Evolutionary conservation across 176 grass and related monocot genomes (phyloP), one percentile per base, ranked within the genome.

Genomic region (Avena atlantica): DNA sequence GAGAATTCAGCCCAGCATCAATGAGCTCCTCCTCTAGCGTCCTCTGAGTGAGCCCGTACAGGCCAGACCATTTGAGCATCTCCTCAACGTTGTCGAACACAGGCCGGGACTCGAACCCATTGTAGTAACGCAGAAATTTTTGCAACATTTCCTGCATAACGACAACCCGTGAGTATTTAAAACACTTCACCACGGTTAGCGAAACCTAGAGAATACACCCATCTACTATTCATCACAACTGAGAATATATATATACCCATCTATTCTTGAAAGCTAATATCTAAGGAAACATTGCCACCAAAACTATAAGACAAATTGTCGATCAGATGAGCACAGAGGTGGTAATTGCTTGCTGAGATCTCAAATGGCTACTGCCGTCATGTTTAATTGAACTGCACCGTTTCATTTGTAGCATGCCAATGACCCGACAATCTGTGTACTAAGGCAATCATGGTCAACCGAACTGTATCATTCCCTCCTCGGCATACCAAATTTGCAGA

Each of bases 11-110:
- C 21, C 93, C 89, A 5, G 93, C 89, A 78, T 90, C 64, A 36
- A 67, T 36, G 64, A 67, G 64, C 64, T 67, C 64, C 64, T 67
- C 27, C 86, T 93, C 85, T 60, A 98, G 89, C 14, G 93, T 98
- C 76, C 91, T 89, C 13, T 65, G 89, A 14, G 95, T 93, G 83
- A 95, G 87, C 10, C 27, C 83, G 64, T 93, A 93, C 15, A 98
- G 88, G 7, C 81, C 89, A 9, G 93, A 88, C 95, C 95, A 98
- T 60, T 95, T 92, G 61, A 98, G 91, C 95, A 98, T 98, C 70
- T 98, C 95, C 65, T 98, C 95, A 23, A 93, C 93, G 2, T 78
- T 89, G 83, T 78, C 76, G 62, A 98, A 98, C 31, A 92, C 79
- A 9, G 95, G 95, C 62, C 93, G 89, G 24, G 88, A 89, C 14